Conservation (phyloP, 2,329 filamentous ascomycete genomes). For the Cryphonectria carpinicola region DNA sequence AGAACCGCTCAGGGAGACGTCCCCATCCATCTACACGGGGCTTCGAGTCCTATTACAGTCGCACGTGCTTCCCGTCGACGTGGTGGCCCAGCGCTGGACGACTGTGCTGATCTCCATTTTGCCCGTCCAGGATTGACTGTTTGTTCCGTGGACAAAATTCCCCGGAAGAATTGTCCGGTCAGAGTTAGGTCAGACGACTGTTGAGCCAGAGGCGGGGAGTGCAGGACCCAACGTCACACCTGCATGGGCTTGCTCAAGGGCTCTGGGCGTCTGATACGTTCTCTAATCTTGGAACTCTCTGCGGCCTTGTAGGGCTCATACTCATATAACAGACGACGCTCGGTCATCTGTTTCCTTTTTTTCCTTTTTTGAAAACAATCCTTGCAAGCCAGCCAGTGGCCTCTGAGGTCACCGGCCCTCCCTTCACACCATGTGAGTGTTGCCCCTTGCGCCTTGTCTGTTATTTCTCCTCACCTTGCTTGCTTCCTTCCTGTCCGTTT, state of each 20-base stretch:
- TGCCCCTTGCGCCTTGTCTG: slow-evolving; percentile 3
- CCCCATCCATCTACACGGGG: not conserved
- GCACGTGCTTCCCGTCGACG: slow-evolving; percentile 11
- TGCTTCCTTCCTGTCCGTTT: slow-evolving; percentile 4
- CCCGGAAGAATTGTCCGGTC: not conserved
- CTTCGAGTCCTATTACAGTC: not conserved
- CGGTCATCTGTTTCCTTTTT: not conserved
- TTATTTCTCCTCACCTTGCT: not conserved
- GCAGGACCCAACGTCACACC: slow-evolving; percentile 22
- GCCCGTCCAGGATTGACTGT: slow-evolving; percentile 1
- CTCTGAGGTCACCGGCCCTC: slow-evolving; percentile 31
- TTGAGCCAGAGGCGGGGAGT: not conserved
- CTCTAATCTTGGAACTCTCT: slow-evolving; percentile 6
- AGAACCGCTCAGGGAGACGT: not conserved
- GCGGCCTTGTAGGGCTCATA: slow-evolving; percentile 15
- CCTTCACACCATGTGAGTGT: slow-evolving; percentile 42
- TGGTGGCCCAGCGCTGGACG: slow-evolving; percentile 12
- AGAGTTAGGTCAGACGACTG: slow-evolving; percentile 3
- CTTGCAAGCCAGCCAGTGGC: slow-evolving; percentile 24
- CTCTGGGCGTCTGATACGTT: slow-evolving; percentile 20
- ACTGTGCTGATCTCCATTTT: slow-evolving; percentile 17
- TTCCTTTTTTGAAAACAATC: not conserved
- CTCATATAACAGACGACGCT: slow-evolving; percentile 10
- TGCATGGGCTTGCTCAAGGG: slow-evolving; percentile 17
- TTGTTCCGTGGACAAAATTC: not conserved